Evolutionary conservation across 768 basidiomycete genomes (phyloP).

Genomic region (Auricularia sp.): DNA sequence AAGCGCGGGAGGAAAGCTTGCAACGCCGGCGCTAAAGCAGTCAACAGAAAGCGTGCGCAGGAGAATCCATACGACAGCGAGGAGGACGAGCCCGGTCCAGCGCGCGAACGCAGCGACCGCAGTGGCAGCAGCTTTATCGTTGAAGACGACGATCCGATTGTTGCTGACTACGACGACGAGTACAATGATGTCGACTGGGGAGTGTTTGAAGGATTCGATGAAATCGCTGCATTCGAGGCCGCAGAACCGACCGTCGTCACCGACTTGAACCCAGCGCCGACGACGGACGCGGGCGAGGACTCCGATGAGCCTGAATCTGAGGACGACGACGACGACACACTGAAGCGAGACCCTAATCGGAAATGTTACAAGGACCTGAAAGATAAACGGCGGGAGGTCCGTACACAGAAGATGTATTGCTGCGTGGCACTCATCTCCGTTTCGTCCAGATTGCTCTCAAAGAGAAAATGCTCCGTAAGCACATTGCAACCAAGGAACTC

Average conservation of each 20-base stretch:
- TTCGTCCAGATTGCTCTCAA: neutral
- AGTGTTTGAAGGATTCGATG: neutral
- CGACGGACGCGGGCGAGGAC: neutral
- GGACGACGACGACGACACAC: no score
- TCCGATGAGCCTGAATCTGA: no score
- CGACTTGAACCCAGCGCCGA: neutral
- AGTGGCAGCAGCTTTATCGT: slow-evolving; percentile 9
- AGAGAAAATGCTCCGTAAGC: neutral
- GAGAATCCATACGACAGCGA: neutral
- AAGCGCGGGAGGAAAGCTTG: slow-evolving; percentile 12
- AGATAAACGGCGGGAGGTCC: neutral
- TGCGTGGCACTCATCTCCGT: neutral
- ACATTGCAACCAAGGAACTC: neutral
- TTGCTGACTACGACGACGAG: slow-evolving; percentile 48
- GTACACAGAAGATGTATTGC: neutral
- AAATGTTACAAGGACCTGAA: no score
- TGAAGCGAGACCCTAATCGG: no score
- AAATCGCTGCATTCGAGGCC: neutral
- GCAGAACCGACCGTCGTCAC: neutral
- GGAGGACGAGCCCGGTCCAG: neutral
- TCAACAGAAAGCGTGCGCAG: neutral
- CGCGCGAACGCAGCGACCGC: neutral
- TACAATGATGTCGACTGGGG: slow-evolving; percentile 67
- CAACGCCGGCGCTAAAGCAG: neutral
- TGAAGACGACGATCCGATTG: slow-evolving; percentile 21